Base-by-base conservation (phyloP, 1,139 yeast species). In the Pichia sp. region DNA sequence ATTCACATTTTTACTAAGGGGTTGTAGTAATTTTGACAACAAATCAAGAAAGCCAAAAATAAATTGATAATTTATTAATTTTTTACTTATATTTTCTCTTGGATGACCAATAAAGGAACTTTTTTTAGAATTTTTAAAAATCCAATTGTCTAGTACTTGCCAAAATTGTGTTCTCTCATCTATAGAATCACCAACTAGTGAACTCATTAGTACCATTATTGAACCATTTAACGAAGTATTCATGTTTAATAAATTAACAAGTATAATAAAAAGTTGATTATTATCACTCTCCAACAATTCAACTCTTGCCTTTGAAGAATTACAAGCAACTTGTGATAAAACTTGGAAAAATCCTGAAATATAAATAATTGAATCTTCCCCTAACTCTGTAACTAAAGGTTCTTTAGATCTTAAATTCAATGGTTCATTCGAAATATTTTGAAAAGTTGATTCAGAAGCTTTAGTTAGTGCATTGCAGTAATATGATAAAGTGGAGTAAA, bases 351-450 rank as follows among this genome's bases (percentile, higher is more conserved):
- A 83, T 0, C 96, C 88, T 0, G 91, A 78, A 10, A 90, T 73
- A 52, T 87, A 81, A 9, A 88, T 77, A n/a, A 87, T 70, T 0
- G 91, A 84, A 64, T 89, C 96, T 60, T 88, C 95, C 33, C 87
- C 87, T 44, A 91, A 72, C 50, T 84, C 91, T 25, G 79, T 68
- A 39, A 68, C 72, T 2, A 67, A 58, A 16, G 16, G 45, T 18
- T 22, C 54, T 66, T 33, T 56, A 9, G 42, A 19, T 42, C 51
- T 54, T 38, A 30, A 45, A 31, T 27, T 36, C 16, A 43, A 19
- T 14, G 44, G 16, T 16, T 33, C 42, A 39, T 28, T 42, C 4
- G 48, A 33, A 19, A 28, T 33, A 36, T 11, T 28, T 19, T 42
- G 52, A 13, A 42, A 19, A 14, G 45, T 8, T 5, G 18, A 13